These are phyloP conservation scores for Myochromella boudieri DNA, from an alignment of 768 basidiomycete species.

Conservation along the genomic window DNA sequence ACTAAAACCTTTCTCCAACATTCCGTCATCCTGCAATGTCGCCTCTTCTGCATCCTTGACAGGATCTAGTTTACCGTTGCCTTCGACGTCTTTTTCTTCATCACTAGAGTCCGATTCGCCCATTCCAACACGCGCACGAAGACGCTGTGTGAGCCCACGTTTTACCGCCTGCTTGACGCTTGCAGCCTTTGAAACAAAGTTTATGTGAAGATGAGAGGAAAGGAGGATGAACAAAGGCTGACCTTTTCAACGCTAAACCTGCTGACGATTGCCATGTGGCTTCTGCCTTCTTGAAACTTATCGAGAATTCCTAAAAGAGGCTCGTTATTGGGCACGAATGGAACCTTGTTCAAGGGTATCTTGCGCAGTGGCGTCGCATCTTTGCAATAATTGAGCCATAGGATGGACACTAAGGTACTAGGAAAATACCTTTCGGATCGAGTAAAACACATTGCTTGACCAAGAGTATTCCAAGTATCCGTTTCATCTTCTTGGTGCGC, in stretches of 20 bases:
- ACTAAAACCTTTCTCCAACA: conserved; percentile 19
- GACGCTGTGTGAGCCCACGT: conserved; percentile 73
- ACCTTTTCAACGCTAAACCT: conserved; percentile 70
- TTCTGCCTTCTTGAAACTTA: conserved; percentile 86
- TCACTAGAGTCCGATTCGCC: conserved; percentile 56
- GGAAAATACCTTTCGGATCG: conserved; percentile 69
- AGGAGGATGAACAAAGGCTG: neutral
- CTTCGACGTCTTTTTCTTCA: conserved; percentile 29
- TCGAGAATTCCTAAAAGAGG: conserved; percentile 83
- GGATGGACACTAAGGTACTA: neutral
- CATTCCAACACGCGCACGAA: conserved; percentile 74
- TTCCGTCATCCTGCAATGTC: conserved; percentile 24
- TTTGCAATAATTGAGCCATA: conserved; percentile 19
- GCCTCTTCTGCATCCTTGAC: conserved; percentile 26
- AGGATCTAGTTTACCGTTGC: conserved; percentile 27
- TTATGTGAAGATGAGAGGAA: neutral
- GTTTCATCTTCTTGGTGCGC: conserved; percentile 61
- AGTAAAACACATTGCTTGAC: conserved; percentile 89
- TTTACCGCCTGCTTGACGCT: conserved; percentile 85
- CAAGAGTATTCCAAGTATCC: conserved; percentile 82
- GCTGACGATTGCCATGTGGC: conserved; percentile 90
- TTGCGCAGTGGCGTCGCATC: conserved; percentile 83
- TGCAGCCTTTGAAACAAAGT: conserved; percentile 42
- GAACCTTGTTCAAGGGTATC: conserved; percentile 84
- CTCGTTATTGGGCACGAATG: conserved; percentile 84